A percentile compares a stretch with the other conserved stretches of the same genome.
These are phyloP conservation scores for Glycyrrhiza uralensis DNA, from an alignment of 306 rosid genomes.

Conservation along the genomic window DNA sequence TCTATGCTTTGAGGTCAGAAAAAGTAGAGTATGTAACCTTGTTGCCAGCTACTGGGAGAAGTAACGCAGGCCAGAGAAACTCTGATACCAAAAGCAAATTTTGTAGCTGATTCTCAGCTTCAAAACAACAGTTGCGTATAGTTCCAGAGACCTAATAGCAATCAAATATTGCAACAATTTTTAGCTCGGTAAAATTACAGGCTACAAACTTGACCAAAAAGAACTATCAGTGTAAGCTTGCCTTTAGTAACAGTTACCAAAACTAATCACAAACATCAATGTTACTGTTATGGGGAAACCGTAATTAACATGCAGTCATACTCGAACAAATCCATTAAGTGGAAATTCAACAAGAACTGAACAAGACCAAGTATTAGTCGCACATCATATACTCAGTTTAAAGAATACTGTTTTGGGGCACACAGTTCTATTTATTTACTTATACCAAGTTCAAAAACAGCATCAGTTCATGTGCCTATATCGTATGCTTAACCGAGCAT, in stretches of 20 bases:
- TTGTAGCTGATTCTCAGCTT: constrained; percentile 77
- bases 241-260: neutral
- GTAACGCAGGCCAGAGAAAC: constrained; percentile 97
- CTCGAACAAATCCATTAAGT: neutral
- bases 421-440: neutral
- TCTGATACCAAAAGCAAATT: constrained; percentile 88
- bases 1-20: constrained; percentile 5
- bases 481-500: constrained; percentile 5
- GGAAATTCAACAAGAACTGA: neutral
- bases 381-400: neutral
- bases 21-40: constrained; percentile 53
- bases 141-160: constrained; percentile 78
- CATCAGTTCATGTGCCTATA: neutral
- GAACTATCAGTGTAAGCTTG: neutral
- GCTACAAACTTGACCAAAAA: neutral
- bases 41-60: constrained; percentile 92
- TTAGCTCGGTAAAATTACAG: constrained; percentile 16
- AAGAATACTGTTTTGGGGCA: neutral
- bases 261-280: constrained; percentile 1
- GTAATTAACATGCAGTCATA: neutral
- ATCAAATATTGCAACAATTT: constrained; percentile 9
- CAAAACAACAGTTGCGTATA: constrained; percentile 90
- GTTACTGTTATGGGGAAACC: constrained; percentile 7
- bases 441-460: neutral
- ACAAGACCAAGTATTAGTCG: neutral